A percentile compares a stretch with the other conserved stretches of the same genome.
Evolutionary conservation across 176 grass and related monocot species (phyloP).

Genomic region (Oropetium thomaeum): DNA sequence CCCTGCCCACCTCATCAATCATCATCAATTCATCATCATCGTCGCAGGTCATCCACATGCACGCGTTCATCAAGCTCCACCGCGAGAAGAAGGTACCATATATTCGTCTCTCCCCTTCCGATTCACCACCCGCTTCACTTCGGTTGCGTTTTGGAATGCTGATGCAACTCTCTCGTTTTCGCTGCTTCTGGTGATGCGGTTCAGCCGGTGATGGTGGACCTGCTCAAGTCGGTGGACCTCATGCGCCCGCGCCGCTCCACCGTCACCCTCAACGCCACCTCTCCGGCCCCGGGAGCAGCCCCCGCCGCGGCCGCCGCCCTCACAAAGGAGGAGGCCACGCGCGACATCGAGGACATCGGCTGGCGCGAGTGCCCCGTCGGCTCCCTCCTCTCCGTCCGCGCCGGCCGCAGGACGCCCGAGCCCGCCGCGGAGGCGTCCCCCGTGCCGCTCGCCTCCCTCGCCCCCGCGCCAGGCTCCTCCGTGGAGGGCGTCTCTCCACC

Average conservation of each 20-base stretch:
- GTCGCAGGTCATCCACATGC: conserved; percentile 63
- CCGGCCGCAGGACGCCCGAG: not conserved
- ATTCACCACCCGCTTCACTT: not conserved
- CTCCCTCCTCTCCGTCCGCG: conserved; percentile 48
- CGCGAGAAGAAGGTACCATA: conserved; percentile 40
- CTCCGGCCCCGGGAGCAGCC: not conserved
- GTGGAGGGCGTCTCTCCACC: not conserved
- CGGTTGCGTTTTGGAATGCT: not conserved
- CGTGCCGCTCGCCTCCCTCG: conserved; percentile 28
- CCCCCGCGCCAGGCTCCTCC: not conserved
- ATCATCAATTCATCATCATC: no score
- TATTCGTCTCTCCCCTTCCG: not conserved
- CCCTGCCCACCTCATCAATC: not conserved
- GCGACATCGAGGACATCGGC: conserved; percentile 52
- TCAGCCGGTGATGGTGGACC: conserved; percentile 44
- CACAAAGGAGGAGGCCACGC: conserved; percentile 36
- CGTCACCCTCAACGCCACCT: conserved; percentile 28
- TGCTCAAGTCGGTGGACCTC: conserved; percentile 48
- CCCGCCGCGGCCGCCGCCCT: conserved; percentile 20
- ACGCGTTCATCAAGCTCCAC: conserved; percentile 50
- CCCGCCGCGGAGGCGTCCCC: not conserved
- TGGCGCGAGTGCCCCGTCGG: conserved; percentile 69
- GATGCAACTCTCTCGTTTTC: not conserved
- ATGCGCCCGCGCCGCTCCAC: conserved; percentile 55
- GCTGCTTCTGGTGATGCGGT: not conserved